phyloP scores from a whole-genome alignment of 192 early-diverging fungal genomes.

The Rhizoclosmatium sp. region DNA sequence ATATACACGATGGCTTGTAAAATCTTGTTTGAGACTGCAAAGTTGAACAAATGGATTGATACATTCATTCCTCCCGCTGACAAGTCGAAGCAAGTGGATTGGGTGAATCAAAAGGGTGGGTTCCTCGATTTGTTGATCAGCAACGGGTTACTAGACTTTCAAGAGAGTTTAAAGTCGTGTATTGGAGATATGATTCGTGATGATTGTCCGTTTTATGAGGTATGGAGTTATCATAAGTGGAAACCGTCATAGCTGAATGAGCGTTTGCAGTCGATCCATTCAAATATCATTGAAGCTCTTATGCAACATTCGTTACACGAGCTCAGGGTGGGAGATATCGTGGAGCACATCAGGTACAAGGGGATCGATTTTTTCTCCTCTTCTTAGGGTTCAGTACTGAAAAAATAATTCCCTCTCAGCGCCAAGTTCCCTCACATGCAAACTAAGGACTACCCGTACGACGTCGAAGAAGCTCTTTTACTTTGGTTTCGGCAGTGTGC shows the following conservation, averaged over 20 bases:
- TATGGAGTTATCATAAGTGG: constrained; percentile 8
- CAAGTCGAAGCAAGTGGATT: neutral
- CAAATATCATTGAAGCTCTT: constrained; percentile 52
- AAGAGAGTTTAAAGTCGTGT: constrained; percentile 43
- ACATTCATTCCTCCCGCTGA: neutral
- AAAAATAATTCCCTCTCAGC: neutral
- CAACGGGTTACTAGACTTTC: constrained; percentile 51
- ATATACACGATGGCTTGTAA: constrained; percentile 25
- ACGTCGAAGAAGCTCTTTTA: constrained; percentile 54
- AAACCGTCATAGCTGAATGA: neutral
- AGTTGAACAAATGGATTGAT: constrained; percentile 4
- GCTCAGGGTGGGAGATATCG: constrained; percentile 34
- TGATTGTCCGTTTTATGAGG: constrained; percentile 58
- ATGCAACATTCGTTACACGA: constrained; percentile 36
- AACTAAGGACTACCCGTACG: constrained; percentile 50
- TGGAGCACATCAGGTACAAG: constrained; percentile 40
- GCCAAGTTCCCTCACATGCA: neutral
- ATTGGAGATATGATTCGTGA: constrained; percentile 57
- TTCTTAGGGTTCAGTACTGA: neutral
- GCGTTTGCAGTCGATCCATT: constrained; percentile 52
- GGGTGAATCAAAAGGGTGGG: neutral
- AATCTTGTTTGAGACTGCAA: constrained; percentile 28
- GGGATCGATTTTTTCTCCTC: neutral
- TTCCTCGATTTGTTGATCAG: constrained; percentile 50
- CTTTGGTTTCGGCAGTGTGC: constrained; percentile 51